Evolutionary conservation across 2,329 filamentous ascomycete species (phyloP), one percentile per base, ranked within the genome.

Genomic region (Tolypocladium ovalisporum): DNA sequence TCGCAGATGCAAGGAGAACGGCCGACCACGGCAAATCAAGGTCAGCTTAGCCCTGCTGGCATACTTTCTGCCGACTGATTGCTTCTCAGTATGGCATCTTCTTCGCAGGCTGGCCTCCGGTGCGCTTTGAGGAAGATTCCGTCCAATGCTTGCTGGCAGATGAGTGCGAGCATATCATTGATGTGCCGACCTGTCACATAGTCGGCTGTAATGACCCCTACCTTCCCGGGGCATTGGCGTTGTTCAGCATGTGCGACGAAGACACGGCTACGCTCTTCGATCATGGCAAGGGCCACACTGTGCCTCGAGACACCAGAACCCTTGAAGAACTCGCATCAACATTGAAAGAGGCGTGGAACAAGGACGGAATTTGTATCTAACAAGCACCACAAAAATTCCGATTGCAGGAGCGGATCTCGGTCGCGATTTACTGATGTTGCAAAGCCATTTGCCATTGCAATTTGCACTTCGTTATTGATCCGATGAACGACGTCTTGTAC

Each of bases 241-340:
- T 86, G 4, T 85, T 80, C 68, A 83, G 83, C 61, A 75, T 84
- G 29, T 87, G 83, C 61, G 79, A 85, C 52, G 76, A 76, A 0
- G 82, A 86, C 58, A 78, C 71, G 1, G 82, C 82, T 0, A 74
- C 76, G 37, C 73, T 86, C 22, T 86, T 86, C 59, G 83, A 87
- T 61, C 82, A 85, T 60, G 83, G 81, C 5, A 85, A 85, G 63
- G 84, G 83, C 0, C 84, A 87, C 64, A 85, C 81, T 0, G 71
- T 86, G 4, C 83, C 84, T 0, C 72, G 81, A 59, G 79, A 82
- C 56, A 73, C 72, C 56, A 71, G 70, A 15, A 77, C 76, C 0
- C 72, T 80, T 56, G n/a, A n/a, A n/a, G n/a, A n/a, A n/a, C n/a
- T n/a, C n/a, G n/a, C n/a, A n/a, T n/a, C n/a, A n/a, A n/a, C n/a